Evolutionary conservation across 352 stramenopile species (phyloP), one percentile per base, ranked within the genome.

Genomic region (Phytopythium cucurbitacearum): DNA sequence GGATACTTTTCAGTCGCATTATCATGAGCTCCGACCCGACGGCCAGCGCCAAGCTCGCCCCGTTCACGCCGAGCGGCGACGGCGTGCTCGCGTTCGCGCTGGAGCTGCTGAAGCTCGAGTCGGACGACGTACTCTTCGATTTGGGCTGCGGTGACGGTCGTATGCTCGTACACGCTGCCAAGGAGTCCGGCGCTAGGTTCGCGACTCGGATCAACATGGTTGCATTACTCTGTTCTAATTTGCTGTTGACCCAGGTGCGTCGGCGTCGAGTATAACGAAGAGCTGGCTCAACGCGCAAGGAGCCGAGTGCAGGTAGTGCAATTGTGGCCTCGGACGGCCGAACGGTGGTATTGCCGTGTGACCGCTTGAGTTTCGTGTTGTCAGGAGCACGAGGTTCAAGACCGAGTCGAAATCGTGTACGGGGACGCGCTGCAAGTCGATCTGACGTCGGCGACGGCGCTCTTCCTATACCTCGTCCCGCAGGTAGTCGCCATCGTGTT

Each of bases 381-480:
- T 6, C 42, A 89, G 72, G 69, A 81, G 11, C 57, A 75, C 40
- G 62, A 55, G 37, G 53, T 87, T 16, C 28, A 54, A 10, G 52
- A 74, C 13, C 47, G 75, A 42, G 78, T 94, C 39, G 59, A 79
- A 12, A 81, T 94, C 47, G 55, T 64, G 38, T 73, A 91, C 60
- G 69, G 67, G 5, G 75, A 94, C 45, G 83, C 83, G 21, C 60
- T 87, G 28, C 46, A 74, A 45, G 67, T 69, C 11, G 79, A 94
- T 54, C 66, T 91, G 1, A 76, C 78, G 11, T 21, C 51, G 3
- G 80, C 83, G 3, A 91, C 83, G 1, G 73, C 82, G 7, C 40
- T 94, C 16, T 94, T 94, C 60, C 60, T 94, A 40, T 94, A 94
- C 59, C 75, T 94, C 40, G 80, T 94, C 3, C 83, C 83, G 6